Conservation (phyloP, 176 grass and related monocot species). For the Typha latifolia region DNA sequence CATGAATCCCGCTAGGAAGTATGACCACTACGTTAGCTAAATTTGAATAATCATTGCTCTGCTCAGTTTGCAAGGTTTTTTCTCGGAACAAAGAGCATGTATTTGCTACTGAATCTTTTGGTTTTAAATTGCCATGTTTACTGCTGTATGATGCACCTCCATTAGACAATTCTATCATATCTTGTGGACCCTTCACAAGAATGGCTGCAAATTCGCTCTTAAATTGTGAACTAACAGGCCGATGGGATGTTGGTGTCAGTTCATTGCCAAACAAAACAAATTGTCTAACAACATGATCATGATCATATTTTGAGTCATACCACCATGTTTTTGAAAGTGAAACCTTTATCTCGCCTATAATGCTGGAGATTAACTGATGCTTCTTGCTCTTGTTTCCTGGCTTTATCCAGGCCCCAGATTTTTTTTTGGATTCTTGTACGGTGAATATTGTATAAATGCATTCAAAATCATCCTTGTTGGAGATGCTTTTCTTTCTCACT, state of each 20-base stretch:
- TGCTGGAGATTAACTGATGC: constrained; percentile 51
- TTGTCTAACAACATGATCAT: constrained; percentile 41
- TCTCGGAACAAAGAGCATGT: constrained; percentile 21
- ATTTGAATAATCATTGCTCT: constrained; percentile 19
- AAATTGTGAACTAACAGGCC: constrained; percentile 29
- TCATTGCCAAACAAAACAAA: constrained; percentile 79
- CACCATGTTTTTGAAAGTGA: constrained; percentile 37
- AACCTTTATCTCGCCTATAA: constrained; percentile 56
- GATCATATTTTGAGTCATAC: constrained; percentile 10
- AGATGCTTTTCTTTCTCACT: constrained; percentile 32
- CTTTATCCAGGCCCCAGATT: constrained; percentile 51
- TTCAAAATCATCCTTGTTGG: constrained; percentile 45
- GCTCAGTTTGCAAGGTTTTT: constrained; percentile 26
- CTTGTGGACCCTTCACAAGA: constrained; percentile 35
- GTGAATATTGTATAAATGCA: constrained; percentile 58
- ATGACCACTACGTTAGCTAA: constrained; percentile 36
- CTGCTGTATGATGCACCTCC: too few species aligned
- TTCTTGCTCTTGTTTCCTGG: constrained; percentile 61
- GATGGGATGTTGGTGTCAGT: constrained; percentile 29
- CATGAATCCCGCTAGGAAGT: constrained; percentile 72
- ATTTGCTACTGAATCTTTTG: constrained; percentile 1
- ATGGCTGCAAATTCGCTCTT: constrained; percentile 65
- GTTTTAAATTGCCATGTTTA: background rate
- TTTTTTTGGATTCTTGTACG: constrained; percentile 61
- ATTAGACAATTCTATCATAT: constrained; percentile 22